These are phyloP conservation scores for Xylaria sp. DNA, from an alignment of 2,329 filamentous ascomycete species.

Conservation along the genomic window DNA sequence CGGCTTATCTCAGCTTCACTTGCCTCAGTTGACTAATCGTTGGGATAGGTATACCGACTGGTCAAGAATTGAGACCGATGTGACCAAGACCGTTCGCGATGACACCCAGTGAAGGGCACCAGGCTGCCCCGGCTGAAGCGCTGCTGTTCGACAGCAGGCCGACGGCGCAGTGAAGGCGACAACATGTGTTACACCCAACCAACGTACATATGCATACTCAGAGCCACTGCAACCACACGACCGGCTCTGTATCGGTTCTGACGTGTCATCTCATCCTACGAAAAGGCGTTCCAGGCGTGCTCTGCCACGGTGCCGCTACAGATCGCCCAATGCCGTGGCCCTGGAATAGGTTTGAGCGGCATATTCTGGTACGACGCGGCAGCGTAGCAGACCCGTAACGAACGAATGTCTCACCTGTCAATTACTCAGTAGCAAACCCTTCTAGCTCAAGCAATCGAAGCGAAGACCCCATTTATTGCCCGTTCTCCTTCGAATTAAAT, in stretches of 20 bases:
- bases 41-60: not conserved
- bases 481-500: conserved; percentile 2
- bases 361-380: conserved; percentile 26
- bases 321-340: conserved; percentile 41
- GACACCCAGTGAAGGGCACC: conserved; percentile 4
- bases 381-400: conserved; percentile 20
- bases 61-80: not conserved
- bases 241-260: conserved; percentile 29
- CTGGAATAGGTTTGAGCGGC: conserved; percentile 34
- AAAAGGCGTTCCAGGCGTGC: conserved; percentile 19
- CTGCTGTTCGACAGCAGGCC: conserved; percentile 11
- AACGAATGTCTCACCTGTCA: conserved; percentile 23
- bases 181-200: conserved; percentile 22
- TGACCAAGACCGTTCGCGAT: conserved; percentile 19
- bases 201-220: conserved; percentile 26
- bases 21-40: not conserved
- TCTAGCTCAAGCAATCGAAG: conserved; percentile 8
- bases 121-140: conserved; percentile 11
- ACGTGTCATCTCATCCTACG: conserved; percentile 36
- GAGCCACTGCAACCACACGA: conserved; percentile 32
- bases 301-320: conserved; percentile 27
- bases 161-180: conserved; percentile 6
- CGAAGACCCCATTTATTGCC: conserved; percentile 8
- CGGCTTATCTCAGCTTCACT: conserved; percentile 8
- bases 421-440: not conserved